Conservation (phyloP, 2,329 filamentous ascomycete species). For the Aspergillus intermedius region DNA sequence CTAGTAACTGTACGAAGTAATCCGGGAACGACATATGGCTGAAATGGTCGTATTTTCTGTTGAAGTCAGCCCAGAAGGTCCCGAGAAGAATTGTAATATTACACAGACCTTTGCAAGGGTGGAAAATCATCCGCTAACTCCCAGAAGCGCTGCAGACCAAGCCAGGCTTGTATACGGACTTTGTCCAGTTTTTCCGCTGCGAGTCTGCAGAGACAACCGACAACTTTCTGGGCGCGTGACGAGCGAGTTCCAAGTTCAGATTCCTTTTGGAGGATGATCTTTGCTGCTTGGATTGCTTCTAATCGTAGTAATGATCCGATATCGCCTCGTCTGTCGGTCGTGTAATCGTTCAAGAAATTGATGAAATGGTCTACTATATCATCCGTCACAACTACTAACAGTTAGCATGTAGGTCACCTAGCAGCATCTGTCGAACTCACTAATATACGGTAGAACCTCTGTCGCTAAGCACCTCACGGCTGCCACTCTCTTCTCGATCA, state of each 20-base stretch:
- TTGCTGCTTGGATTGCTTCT: conserved; percentile 66
- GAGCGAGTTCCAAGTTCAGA: conserved; percentile 5
- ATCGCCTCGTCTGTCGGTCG: conserved; percentile 80
- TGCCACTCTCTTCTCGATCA: conserved; percentile 36
- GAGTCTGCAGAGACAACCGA: conserved; percentile 55
- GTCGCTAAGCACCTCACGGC: conserved; percentile 35
- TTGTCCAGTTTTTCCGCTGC: conserved; percentile 86
- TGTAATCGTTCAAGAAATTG: conserved; percentile 71
- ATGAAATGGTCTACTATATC: conserved; percentile 24
- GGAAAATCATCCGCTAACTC: conserved; percentile 26
- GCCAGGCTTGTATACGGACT: conserved; percentile 56
- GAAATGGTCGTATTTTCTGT: conserved; percentile 38
- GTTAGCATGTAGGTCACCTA: conserved; percentile 12
- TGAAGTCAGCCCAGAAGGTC: conserved; percentile 10
- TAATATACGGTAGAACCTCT: conserved; percentile 31
- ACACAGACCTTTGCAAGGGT: conserved; percentile 35
- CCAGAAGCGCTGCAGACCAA: conserved; percentile 38
- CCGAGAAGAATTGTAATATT: background rate
- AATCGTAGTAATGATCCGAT: conserved; percentile 79
- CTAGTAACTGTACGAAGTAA: conserved; percentile 39
- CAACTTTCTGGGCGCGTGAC: conserved; percentile 19
- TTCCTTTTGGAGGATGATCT: conserved; percentile 22
- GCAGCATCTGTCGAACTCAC: conserved; percentile 16
- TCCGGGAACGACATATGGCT: conserved; percentile 38
- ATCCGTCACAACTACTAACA: conserved; percentile 22